These are phyloP conservation scores for Pseudocercospora vitis DNA, from an alignment of 2,329 filamentous ascomycete species.

Conservation along the genomic window DNA sequence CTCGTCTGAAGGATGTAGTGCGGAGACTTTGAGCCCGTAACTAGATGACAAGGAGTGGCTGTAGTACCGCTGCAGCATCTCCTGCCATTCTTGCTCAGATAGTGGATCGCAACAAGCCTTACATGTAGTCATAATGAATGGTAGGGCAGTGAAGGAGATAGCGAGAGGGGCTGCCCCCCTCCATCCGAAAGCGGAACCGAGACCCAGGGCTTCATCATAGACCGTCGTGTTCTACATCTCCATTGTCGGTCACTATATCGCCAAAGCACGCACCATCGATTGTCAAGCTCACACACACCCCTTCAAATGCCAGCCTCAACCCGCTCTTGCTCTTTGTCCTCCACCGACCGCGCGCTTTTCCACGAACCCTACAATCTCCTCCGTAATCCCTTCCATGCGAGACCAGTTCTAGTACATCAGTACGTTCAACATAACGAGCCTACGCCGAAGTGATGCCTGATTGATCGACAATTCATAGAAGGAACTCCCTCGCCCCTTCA, in stretches of 20 bases:
- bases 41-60: neutral
- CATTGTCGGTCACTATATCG: neutral
- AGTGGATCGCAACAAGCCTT: no score
- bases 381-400: slow-evolving; percentile 51
- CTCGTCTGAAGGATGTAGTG: no score
- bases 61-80: no score
- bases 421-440: no score
- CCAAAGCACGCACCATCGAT: neutral
- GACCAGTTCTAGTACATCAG: slow-evolving; percentile 53
- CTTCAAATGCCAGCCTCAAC: neutral
- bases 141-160: neutral
- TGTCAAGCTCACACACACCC: no score
- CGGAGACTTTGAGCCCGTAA: neutral
- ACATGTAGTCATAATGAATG: no score
- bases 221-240: no score
- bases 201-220: neutral
- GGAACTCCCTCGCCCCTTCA: slow-evolving; percentile 37
- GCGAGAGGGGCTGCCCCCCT: no score
- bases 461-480: slow-evolving; percentile 39
- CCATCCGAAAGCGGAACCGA: neutral
- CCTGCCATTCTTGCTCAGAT: no score
- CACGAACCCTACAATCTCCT: slow-evolving; percentile 51
- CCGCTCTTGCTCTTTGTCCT: slow-evolving; percentile 14
- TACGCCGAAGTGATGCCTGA: no score
- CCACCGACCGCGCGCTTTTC: slow-evolving; percentile 32